Evolutionary conservation across 192 early-diverging fungal species (phyloP), one percentile per base, ranked within the genome.

Genomic region (Linderina pennispora): DNA sequence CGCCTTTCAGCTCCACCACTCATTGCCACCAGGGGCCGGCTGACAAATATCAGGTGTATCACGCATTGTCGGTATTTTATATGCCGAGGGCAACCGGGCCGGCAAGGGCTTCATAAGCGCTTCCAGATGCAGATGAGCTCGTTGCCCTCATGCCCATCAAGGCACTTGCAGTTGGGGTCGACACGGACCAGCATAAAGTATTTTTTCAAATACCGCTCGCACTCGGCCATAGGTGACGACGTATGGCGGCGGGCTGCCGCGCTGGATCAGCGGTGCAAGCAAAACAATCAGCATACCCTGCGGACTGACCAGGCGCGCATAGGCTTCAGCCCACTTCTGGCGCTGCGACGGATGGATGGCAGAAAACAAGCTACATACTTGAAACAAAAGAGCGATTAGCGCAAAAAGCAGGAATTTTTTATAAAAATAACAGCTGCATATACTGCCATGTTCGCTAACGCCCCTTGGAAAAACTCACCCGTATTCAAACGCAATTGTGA

Each of bases 121-220:
- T 58, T 69, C 65, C 65, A 69, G 1, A 69, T 59, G 3, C 58
- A 62, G 46, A 69, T 44, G 10, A 69, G 44, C 23, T 69, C 65
- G 55, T 69, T 62, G 36, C 65, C 65, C 24, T 62, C 58, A 19
- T 69, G 53, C 18, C 65, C 65, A 31, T 69, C 65, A 21, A 53
- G 20, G 25, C 65, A 69, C 21, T 41, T 39, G 43, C 65, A 69
- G 40, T 69, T 69, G 6, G 65, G 46, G 17, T 69, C 65, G 23
- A 62, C 58, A 14, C 58, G 65, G 17, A 69, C 58, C 4, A 69
- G 54, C 24, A 69, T 50, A 69, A 69, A 69, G 55, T 62, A 62
- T 21, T 48, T 48, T 44, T 69, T 69, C 24, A 69, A 26, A 21
- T 45, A 36, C 2, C 31, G 40, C 23, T 69, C 65, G 43, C 65